phyloP scores from a whole-genome alignment of 106 monocot genomes.

The Dendrobium catenatum region DNA sequence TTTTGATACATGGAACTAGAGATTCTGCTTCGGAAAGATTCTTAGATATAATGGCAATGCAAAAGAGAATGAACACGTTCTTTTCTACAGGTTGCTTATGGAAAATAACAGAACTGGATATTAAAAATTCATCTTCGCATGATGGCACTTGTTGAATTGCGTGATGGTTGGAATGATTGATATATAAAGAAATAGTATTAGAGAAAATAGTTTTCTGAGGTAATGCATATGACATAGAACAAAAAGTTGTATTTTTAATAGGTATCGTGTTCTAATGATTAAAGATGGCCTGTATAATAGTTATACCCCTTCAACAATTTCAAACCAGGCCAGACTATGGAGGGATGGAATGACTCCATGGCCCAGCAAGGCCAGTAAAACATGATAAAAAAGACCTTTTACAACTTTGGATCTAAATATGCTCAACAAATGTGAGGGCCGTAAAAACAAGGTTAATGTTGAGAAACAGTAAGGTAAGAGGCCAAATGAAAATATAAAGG shows the following conservation, averaged over 20 bases:
- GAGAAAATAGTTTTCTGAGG: not conserved
- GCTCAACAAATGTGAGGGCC: not conserved
- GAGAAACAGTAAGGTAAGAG: too few relatives aligned
- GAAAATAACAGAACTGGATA: not conserved
- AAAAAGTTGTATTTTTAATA: not conserved
- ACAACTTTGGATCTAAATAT: not conserved
- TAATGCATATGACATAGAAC: not conserved
- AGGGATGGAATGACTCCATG: not conserved
- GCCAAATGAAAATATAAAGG: not conserved
- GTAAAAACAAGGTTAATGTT: not conserved
- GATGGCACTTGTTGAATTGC: not conserved
- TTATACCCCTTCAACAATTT: not conserved
- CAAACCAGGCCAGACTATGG: not conserved
- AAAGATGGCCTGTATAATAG: not conserved
- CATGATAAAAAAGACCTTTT: not conserved
- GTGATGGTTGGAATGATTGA: constrained; percentile 4
- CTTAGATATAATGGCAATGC: not conserved
- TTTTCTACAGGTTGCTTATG: not conserved
- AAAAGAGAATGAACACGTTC: not conserved
- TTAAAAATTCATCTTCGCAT: not conserved
- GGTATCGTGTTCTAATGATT: not conserved
- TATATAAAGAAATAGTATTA: not conserved
- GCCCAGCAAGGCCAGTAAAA: not conserved
- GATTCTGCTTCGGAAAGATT: not conserved
- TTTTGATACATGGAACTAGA: not conserved